phyloP scores from a whole-genome alignment of 352 stramenopile species.

The Pythium brachiatum region DNA sequence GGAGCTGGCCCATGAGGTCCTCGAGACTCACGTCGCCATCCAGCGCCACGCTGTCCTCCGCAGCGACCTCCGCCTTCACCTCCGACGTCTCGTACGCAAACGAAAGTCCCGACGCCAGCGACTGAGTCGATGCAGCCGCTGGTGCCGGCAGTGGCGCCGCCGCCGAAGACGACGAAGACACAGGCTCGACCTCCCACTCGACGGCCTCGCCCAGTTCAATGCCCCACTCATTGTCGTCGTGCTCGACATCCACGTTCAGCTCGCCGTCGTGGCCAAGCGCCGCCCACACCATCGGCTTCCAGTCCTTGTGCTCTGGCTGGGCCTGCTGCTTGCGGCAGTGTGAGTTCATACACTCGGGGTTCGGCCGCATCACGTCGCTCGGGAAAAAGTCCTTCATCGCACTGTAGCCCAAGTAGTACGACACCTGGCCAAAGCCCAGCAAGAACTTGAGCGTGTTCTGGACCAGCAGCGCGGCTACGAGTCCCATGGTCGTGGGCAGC shows the following conservation, averaged over 20 bases:
- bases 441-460: slow-evolving; percentile 90
- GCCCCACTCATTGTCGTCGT: slow-evolving; percentile 87
- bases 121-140: slow-evolving; percentile 12
- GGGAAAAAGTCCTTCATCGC: slow-evolving; percentile 89
- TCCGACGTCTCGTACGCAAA: slow-evolving; percentile 46
- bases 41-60: slow-evolving; percentile 28
- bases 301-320: slow-evolving; percentile 38
- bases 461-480: slow-evolving; percentile 83
- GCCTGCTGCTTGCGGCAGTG: slow-evolving; percentile 76
- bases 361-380: slow-evolving; percentile 73
- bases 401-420: slow-evolving; percentile 88
- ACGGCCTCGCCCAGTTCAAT: slow-evolving; percentile 63
- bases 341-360: slow-evolving; percentile 79
- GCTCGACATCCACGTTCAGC: slow-evolving; percentile 44
- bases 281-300: slow-evolving; percentile 73
- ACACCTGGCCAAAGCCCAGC: slow-evolving; percentile 79
- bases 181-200: slow-evolving; percentile 12
- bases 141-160: not conserved
- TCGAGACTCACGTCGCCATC: slow-evolving; percentile 57
- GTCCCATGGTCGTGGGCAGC: slow-evolving; percentile 87
- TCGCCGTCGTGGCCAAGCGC: slow-evolving; percentile 54
- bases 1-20: slow-evolving; percentile 78
- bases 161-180: slow-evolving; percentile 17
- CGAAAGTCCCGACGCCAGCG: slow-evolving; percentile 48
- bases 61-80: not conserved